phyloP scores from a whole-genome alignment of 495 filamentous ascomycete genomes.

The Lasiosphaeris hirsuta region DNA sequence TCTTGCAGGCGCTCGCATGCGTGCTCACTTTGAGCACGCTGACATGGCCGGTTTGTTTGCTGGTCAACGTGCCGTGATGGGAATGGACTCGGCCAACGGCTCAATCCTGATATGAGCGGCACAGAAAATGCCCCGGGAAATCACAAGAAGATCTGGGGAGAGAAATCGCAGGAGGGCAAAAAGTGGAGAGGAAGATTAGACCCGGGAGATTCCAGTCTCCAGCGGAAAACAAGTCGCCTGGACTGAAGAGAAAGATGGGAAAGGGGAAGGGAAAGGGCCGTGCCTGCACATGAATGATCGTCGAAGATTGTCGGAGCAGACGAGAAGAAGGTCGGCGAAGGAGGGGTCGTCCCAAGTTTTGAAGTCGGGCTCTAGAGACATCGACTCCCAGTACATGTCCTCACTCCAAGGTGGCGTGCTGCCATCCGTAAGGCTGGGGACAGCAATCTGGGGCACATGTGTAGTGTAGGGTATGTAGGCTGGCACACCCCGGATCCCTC shows the following conservation, averaged over 20 bases:
- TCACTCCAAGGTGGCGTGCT: neutral
- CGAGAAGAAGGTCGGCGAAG: neutral
- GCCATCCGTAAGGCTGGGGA: neutral
- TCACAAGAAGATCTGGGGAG: neutral
- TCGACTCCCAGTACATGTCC: neutral
- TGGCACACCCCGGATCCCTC: neutral
- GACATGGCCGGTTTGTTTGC: constrained; percentile 2
- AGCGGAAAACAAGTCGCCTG: neutral
- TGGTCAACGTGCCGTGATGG: too few species aligned
- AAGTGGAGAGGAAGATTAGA: neutral
- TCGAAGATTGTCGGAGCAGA: constrained; percentile 13
- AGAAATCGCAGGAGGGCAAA: neutral
- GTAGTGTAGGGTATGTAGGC: neutral
- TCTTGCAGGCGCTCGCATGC: constrained; percentile 1
- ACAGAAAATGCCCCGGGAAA: constrained; percentile 9
- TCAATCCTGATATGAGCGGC: constrained; percentile 5
- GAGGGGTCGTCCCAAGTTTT: constrained; percentile 5
- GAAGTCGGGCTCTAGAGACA: neutral
- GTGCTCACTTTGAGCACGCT: neutral
- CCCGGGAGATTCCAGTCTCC: neutral
- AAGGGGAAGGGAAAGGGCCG: neutral
- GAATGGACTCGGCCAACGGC: neutral
- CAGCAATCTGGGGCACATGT: neutral
- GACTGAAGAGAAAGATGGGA: neutral
- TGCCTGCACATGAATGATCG: constrained; percentile 17